These are phyloP conservation scores for Talaromyces wortmannii DNA, from an alignment of 495 filamentous ascomycete species.

Conservation along the genomic window DNA sequence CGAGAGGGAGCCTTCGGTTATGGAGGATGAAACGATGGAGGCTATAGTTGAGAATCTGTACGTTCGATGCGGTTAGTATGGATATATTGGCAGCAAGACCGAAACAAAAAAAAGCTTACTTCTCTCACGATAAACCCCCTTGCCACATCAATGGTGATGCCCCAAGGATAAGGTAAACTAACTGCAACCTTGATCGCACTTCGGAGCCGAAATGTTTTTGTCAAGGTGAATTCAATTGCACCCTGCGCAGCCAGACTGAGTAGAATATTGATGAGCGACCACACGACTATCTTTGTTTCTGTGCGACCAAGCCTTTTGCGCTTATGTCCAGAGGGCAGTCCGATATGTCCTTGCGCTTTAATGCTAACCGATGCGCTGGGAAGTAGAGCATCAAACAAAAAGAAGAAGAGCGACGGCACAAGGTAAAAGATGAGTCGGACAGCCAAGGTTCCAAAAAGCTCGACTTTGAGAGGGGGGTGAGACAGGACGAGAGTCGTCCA, in stretches of 20 bases:
- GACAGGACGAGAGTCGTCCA: conserved; percentile 80
- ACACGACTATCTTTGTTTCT: conserved; percentile 36
- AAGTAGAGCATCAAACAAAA: conserved; percentile 62
- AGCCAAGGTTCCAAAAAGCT: conserved; percentile 60
- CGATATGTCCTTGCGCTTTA: conserved; percentile 61
- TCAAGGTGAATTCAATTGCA: conserved; percentile 48
- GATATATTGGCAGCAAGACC: too few relatives aligned
- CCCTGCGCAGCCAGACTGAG: conserved; percentile 52
- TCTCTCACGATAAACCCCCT: conserved; percentile 48
- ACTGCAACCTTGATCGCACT: conserved; percentile 54
- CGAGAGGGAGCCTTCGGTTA: conserved; percentile 21
- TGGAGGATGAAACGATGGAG: conserved; percentile 72
- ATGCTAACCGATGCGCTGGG: conserved; percentile 59
- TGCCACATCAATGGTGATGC: conserved; percentile 45
- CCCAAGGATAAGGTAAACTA: conserved; percentile 55
- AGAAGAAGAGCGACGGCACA: conserved; percentile 64
- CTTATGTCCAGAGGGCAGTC: conserved; percentile 53
- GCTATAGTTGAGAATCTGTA: conserved; percentile 51
- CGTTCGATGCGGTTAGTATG: conserved; percentile 1
- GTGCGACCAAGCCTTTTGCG: conserved; percentile 21
- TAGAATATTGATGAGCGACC: conserved; percentile 60
- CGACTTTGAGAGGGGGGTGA: conserved; percentile 68
- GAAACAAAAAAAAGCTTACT: conserved; percentile 19
- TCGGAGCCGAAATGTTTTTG: conserved; percentile 37
- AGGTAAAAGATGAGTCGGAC: conserved; percentile 68